Conservation (phyloP, 495 filamentous ascomycete species). For the Penicillium simplicissimum region DNA sequence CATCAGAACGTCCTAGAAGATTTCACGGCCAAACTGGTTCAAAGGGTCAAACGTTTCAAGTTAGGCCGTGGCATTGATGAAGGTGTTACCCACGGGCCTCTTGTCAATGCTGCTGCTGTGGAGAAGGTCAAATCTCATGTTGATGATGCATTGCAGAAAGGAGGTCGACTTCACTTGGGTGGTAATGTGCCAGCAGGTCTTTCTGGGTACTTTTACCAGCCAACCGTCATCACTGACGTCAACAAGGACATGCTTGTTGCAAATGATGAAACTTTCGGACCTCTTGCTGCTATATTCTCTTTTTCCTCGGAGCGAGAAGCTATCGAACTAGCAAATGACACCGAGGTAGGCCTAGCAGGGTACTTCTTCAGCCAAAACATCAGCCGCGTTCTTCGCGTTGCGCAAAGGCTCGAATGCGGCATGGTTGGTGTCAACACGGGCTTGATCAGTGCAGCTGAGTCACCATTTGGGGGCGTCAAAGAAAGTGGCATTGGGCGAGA, state of each 20-base stretch:
- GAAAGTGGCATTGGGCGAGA: conserved; percentile 52
- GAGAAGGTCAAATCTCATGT: conserved; percentile 71
- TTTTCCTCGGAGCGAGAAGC: not conserved
- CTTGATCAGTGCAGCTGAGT: conserved; percentile 28
- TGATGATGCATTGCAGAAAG: conserved; percentile 58
- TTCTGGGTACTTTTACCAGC: conserved; percentile 63
- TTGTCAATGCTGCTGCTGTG: conserved; percentile 70
- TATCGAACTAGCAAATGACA: not conserved
- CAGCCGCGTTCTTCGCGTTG: conserved; percentile 39
- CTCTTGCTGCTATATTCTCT: not conserved
- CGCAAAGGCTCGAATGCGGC: conserved; percentile 40
- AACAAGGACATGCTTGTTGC: conserved; percentile 43
- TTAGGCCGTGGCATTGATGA: conserved; percentile 68
- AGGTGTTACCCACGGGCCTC: conserved; percentile 68
- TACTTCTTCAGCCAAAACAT: conserved; percentile 47
- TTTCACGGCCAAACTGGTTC: conserved; percentile 52
- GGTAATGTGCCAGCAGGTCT: conserved; percentile 30
- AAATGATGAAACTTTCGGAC: conserved; percentile 35
- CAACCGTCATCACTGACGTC: conserved; percentile 68
- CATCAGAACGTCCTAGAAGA: conserved; percentile 31
- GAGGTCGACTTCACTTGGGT: conserved; percentile 30
- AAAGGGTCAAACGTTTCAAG: conserved; percentile 63
- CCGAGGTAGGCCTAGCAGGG: conserved; percentile 39
- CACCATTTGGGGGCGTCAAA: conserved; percentile 54
- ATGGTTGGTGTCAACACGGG: conserved; percentile 53